phyloP scores from a whole-genome alignment of 805 yeast genomes.

The Schwanniomyces yamadae region DNA sequence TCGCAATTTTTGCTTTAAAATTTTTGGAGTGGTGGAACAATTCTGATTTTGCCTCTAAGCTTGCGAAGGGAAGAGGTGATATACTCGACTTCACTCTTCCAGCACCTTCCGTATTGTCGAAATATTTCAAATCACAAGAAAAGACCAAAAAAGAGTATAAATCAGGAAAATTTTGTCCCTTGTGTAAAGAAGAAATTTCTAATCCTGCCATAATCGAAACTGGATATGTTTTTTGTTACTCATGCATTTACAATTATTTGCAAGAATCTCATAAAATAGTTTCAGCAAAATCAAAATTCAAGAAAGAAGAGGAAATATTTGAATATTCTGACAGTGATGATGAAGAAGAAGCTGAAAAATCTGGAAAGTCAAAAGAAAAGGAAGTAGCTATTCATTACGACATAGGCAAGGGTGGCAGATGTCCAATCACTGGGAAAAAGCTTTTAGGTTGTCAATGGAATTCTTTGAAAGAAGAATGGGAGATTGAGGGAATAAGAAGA shows the following conservation, averaged over 20 bases:
- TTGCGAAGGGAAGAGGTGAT: slow-evolving; percentile 49
- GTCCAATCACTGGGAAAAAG: slow-evolving; percentile 78
- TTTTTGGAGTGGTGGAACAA: slow-evolving; percentile 93
- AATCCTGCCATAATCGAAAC: slow-evolving; percentile 90
- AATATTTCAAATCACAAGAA: slow-evolving; percentile 11
- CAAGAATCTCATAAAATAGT: slow-evolving; percentile 43
- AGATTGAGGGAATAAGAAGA: slow-evolving; percentile 70
- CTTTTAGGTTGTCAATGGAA: slow-evolving; percentile 71
- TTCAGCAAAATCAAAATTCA: slow-evolving; percentile 9
- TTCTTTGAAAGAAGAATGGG: slow-evolving; percentile 60
- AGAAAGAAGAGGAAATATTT: slow-evolving; percentile 6
- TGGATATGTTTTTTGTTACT: slow-evolving; percentile 86
- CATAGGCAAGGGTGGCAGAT: slow-evolving; percentile 58
- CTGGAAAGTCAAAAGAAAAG: slow-evolving; percentile 5
- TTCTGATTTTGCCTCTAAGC: slow-evolving; percentile 63
- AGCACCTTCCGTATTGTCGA: slow-evolving; percentile 37
- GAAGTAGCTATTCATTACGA: slow-evolving; percentile 19
- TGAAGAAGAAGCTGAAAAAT: slow-evolving; percentile 9
- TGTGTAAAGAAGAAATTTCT: slow-evolving; percentile 62
- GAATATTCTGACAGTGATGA: slow-evolving; percentile 9
- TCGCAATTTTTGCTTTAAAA: slow-evolving; percentile 76
- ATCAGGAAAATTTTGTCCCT: slow-evolving; percentile 50
- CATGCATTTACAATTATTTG: slow-evolving; percentile 72
- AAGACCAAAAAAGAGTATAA: slow-evolving; percentile 22
- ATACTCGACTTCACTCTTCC: slow-evolving; percentile 50